Evolutionary conservation across 2,329 filamentous ascomycete species (phyloP), one percentile per base, ranked within the genome.

Genomic region (Clarireedia sp.): DNA sequence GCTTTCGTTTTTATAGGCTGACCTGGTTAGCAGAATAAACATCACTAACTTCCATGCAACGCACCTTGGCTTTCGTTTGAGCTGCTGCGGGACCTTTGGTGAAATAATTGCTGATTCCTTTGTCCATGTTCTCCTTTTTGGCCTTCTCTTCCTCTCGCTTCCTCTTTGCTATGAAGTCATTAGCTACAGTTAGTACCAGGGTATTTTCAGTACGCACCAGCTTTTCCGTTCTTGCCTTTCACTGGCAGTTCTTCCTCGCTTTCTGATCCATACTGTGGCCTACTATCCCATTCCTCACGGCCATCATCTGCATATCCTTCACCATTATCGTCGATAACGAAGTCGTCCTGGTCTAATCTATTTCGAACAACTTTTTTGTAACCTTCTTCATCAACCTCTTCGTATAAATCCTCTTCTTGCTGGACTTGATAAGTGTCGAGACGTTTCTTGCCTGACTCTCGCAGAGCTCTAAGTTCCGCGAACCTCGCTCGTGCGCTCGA

Each of bases 271-370:
- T 86, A 82, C 60, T 79, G 77, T 68, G 81, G 75, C 57, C 78
- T 78, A 29, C 78, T 75, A 61, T 86, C 79, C 91, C 92, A 92
- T 65, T 97, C 94, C 73, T 96, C 91, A 54, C 94, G 86, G 58
- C 94, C 94, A 68, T 97, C 94, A 69, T 97, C 92, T 62, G 90
- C 92, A 67, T 99, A 99, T 38, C 94, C 92, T 69, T 92, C 90
- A 67, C 92, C 92, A 74, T 96, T 95, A 74, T 99, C 94, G 75
- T 97, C 94, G 58, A 99, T 91, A 51, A 99, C 92, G 67, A 99
- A 99, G 73, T 99, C 94, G 66, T 99, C 94, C 66, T 95, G 80
- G 68, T 97, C 89, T 51, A 99, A 78, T 47, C 94, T 86, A 55
- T 86, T 83, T 43, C 94, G 83, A 14, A 99, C 90, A 62, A 97